A percentile compares a stretch with the other conserved stretches of the same genome.
Evolutionary conservation across 2,329 filamentous ascomycete genomes (phyloP).

Genomic region (Xylariomycetidae sp.): DNA sequence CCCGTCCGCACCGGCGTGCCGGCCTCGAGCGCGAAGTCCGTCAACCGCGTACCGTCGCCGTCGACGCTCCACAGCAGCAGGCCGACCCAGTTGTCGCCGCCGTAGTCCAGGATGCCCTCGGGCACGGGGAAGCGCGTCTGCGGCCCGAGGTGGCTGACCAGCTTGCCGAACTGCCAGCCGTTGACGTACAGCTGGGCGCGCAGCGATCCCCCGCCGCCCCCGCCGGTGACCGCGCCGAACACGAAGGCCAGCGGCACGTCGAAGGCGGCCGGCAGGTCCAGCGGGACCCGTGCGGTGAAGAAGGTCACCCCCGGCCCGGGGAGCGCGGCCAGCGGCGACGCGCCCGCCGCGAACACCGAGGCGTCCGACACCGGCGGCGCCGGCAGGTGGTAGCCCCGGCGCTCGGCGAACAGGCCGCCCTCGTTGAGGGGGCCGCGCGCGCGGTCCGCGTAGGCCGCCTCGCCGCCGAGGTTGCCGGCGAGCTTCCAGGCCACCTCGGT

Average conservation of each 20-base stretch:
- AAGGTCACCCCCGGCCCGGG: conserved; percentile 48
- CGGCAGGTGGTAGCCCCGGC: conserved; percentile 57
- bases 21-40: conserved; percentile 28
- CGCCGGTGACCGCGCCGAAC: conserved; percentile 46
- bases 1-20: conserved; percentile 33
- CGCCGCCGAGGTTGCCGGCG: conserved; percentile 62
- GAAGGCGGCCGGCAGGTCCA: conserved; percentile 48
- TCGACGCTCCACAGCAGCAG: conserved; percentile 64
- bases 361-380: conserved; percentile 34
- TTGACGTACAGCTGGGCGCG: conserved; percentile 62
- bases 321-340: conserved; percentile 31
- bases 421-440: conserved; percentile 61
- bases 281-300: conserved; percentile 48
- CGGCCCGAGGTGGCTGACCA: conserved; percentile 63
- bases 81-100: conserved; percentile 63
- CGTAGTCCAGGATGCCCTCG: conserved; percentile 65
- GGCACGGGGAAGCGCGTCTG: conserved; percentile 68
- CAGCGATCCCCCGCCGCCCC: conserved; percentile 5
- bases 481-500: conserved; percentile 52
- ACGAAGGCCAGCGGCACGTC: conserved; percentile 58
- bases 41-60: conserved; percentile 49
- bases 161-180: conserved; percentile 62
- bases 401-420: conserved; percentile 57
- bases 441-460: conserved; percentile 53
- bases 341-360: conserved; percentile 30